Evolutionary conservation across 2,329 filamentous ascomycete species (phyloP), one percentile per base, ranked within the genome.

Genomic region (Fusarium odoratissimum): DNA sequence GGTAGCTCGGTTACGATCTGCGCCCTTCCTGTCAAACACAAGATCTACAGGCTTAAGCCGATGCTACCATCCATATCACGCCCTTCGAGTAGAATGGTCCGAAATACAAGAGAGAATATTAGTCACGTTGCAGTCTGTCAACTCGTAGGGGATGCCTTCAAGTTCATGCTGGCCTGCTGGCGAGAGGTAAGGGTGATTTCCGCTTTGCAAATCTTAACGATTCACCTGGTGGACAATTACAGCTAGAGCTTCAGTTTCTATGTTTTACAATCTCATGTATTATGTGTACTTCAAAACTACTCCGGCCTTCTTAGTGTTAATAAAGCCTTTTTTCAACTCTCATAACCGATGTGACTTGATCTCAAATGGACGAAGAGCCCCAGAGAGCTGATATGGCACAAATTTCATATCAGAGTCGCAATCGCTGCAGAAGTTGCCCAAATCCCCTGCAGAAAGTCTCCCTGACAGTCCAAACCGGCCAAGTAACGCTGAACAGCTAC

Each of bases 371-470:
- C 30, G 8, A 23, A 33, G 8, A 33, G 23, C 23, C 23, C 23
- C 23, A 25, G 23, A 25, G 23, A 25, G 23, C 23, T 25, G 23
- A 25, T 25, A 25, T 25, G 23, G 23, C 23, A 40, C 19, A 8
- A 11, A 6, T 6, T 7, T 68, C 17, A 70, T 21, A 45, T 2
- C 8, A 71, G 30, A 3, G 30, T 23, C 16, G 59, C 31, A 30
- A 60, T 13, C 0, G 71, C 71, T 1, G 71, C 16, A 14, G 37
- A n/a, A 21, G 19, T 51, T 16, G 71, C 67, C 71, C 63, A 73
- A 1, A 69, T 21, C 41, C 59, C 64, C 11, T 73, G 71, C 0
- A 74, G 0, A 9, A 62, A 38, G 17, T 73, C 71, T 0, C 52
- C 67, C 9, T 25, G 59, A 1, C 44, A 71, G 4, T 63, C 45